These are phyloP conservation scores for Turritis glabra DNA, from an alignment of 345 rosid genomes.

Conservation along the genomic window DNA sequence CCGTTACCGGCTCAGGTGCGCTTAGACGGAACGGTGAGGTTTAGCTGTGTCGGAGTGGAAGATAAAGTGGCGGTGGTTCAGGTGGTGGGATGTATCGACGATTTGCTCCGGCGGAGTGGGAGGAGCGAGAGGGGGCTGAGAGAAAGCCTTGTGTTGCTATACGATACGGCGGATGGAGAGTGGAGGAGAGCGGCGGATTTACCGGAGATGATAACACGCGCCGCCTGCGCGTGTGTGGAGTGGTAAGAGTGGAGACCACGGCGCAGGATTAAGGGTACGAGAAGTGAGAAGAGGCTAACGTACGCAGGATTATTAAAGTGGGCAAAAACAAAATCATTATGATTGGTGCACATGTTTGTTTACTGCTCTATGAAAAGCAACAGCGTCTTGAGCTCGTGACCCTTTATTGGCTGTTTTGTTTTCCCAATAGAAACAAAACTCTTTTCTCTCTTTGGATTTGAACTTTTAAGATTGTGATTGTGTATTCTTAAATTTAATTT, in stretches of 20 bases:
- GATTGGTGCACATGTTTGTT: constrained; percentile 32
- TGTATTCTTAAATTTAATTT: background rate
- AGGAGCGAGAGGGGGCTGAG: constrained; percentile 59
- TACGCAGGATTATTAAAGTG: constrained; percentile 15
- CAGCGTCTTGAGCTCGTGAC: constrained; percentile 20
- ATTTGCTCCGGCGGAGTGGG: constrained; percentile 73
- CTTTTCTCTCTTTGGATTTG: constrained; percentile 6
- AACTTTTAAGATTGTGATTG: background rate
- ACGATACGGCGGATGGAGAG: constrained; percentile 53
- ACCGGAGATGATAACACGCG: constrained; percentile 80
- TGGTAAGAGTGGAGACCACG: constrained; percentile 38
- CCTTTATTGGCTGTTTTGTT: constrained; percentile 33
- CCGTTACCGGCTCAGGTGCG: constrained; percentile 75
- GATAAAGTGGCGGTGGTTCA: constrained; percentile 74
- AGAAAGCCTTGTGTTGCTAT: constrained; percentile 68
- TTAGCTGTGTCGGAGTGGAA: constrained; percentile 69
- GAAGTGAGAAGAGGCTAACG: constrained; percentile 16
- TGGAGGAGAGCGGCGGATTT: constrained; percentile 80
- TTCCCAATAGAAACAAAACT: background rate
- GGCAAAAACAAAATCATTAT: constrained; percentile 26
- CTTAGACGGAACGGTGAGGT: constrained; percentile 72
- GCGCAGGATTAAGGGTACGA: constrained; percentile 28
- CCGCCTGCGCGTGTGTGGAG: constrained; percentile 70
- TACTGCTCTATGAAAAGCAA: background rate
- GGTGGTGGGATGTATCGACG: constrained; percentile 79